These are phyloP conservation scores for Monosporascus sp. DNA, from an alignment of 2,329 filamentous ascomycete genomes.

Conservation along the genomic window DNA sequence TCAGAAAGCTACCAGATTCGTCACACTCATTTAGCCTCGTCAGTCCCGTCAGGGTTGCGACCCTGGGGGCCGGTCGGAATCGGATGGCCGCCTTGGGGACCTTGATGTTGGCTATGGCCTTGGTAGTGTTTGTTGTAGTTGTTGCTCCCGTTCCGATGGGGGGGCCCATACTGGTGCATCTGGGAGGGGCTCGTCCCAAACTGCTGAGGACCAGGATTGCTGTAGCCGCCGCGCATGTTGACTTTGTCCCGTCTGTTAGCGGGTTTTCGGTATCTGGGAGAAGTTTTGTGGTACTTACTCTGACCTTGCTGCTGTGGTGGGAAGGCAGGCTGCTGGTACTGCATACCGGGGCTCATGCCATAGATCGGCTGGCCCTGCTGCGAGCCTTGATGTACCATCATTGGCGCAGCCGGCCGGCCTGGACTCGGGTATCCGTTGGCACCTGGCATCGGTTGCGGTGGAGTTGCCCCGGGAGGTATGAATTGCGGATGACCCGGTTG, in stretches of 20 bases:
- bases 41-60: constrained; percentile 35
- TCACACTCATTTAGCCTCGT: constrained; percentile 40
- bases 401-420: constrained; percentile 69
- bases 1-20: constrained; percentile 13
- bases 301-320: constrained; percentile 65
- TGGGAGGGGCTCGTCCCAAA: constrained; percentile 64
- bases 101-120: constrained; percentile 38
- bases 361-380: constrained; percentile 81
- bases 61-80: constrained; percentile 29
- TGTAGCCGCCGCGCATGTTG: constrained; percentile 56
- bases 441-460: constrained; percentile 57
- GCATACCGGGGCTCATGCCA: constrained; percentile 70
- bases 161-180: constrained; percentile 56
- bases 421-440: constrained; percentile 85
- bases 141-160: constrained; percentile 54
- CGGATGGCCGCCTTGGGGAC: constrained; percentile 30
- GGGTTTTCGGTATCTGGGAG: constrained; percentile 11
- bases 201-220: constrained; percentile 54
- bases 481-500: constrained; percentile 59
- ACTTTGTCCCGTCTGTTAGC: constrained; percentile 44
- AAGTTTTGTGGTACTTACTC: constrained; percentile 53
- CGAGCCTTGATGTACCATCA: constrained; percentile 94
- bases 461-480: constrained; percentile 54
- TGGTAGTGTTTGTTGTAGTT: constrained; percentile 47
- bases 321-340: constrained; percentile 71